These are phyloP conservation scores for Pseudogymnoascus sp. DNA, from an alignment of 2,329 filamentous ascomycete species.

Conservation along the genomic window DNA sequence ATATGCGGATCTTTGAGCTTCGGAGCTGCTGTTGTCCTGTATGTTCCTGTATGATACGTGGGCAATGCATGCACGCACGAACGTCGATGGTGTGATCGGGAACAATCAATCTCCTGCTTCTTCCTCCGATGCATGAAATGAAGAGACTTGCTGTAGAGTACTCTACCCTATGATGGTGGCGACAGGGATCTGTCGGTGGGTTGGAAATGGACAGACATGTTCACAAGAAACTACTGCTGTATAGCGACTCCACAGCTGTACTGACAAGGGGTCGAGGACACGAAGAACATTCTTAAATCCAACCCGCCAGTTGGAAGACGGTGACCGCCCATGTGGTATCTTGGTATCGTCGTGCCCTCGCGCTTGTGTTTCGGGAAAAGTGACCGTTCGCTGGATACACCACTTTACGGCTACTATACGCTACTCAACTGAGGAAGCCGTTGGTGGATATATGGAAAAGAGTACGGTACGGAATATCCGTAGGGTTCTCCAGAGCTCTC, in stretches of 20 bases:
- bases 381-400: background rate
- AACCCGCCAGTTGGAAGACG: background rate
- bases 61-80: background rate
- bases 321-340: background rate
- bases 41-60: background rate
- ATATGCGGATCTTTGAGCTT: background rate
- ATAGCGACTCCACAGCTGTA: background rate
- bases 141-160: background rate
- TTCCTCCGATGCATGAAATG: background rate
- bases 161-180: background rate
- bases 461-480: background rate
- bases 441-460: background rate
- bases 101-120: background rate
- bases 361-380: background rate
- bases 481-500: background rate
- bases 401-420: background rate
- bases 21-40: background rate
- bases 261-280: background rate
- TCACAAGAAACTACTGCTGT: background rate
- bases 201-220: background rate
- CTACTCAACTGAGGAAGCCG: background rate
- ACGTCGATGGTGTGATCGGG: background rate
- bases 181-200: background rate
- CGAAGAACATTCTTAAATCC: conserved; percentile 3
- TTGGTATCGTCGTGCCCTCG: background rate